Conservation (phyloP, 2,329 filamentous ascomycete species). For the Bisporella sp. region DNA sequence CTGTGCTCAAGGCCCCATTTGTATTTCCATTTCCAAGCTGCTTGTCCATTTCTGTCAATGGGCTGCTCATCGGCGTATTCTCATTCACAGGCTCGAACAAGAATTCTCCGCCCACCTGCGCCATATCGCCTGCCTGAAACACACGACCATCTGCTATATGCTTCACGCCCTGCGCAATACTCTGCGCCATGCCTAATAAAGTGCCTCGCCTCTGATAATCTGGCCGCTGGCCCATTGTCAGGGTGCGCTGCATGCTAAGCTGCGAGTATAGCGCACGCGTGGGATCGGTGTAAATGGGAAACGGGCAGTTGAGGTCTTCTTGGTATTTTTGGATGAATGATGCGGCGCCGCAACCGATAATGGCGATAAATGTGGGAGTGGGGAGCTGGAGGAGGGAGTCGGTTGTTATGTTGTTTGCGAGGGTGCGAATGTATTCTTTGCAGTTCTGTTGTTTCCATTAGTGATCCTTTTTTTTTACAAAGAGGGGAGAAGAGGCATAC, state of each 20-base stretch:
- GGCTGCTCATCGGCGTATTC: conserved; percentile 14
- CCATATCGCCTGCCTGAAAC: conserved; percentile 42
- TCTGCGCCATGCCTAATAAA: conserved; percentile 29
- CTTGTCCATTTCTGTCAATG: conserved; percentile 4
- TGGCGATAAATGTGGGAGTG: conserved; percentile 32
- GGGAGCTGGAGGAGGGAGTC: conserved; percentile 24
- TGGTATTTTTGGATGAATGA: conserved; percentile 47
- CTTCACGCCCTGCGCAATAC: conserved; percentile 38
- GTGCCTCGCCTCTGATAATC: conserved; percentile 40
- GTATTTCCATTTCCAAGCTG: conserved; percentile 9
- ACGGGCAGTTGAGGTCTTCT: conserved; percentile 40
- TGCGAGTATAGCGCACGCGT: conserved; percentile 44
- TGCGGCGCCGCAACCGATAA: conserved; percentile 50
- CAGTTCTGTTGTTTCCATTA: conserved; percentile 21
- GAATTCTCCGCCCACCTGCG: conserved; percentile 41
- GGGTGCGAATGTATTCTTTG: conserved; percentile 27
- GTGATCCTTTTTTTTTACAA: not conserved
- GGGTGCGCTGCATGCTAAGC: conserved; percentile 45
- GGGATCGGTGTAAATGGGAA: conserved; percentile 51
- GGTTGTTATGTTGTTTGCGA: conserved; percentile 22
- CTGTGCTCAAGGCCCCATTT: conserved; percentile 8
- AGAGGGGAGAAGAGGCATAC: conserved; percentile 14
- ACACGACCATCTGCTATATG: conserved; percentile 32
- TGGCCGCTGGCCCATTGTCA: conserved; percentile 39
- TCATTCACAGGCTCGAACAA: conserved; percentile 27